Base-by-base conservation (phyloP, 2,329 filamentous ascomycete genomes). In the Ascochyta viciae-villosae region DNA sequence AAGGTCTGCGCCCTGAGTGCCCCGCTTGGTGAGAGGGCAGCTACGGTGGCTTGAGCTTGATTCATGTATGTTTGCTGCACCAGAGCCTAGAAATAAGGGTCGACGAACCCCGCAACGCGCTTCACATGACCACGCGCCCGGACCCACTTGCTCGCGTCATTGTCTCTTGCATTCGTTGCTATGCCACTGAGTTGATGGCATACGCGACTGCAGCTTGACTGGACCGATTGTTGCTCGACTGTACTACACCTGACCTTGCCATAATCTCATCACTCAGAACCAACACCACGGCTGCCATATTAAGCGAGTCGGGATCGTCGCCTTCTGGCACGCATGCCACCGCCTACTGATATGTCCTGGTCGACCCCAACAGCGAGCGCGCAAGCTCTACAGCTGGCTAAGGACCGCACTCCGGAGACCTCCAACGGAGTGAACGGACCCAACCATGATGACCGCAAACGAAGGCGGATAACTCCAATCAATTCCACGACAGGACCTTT, bases 61-160 rank as follows among this genome's bases (percentile, higher is more conserved):
- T 13, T 13, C 12, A 3, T 31, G 29, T 3, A 13, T 13, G 6
- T 15, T 12, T 31, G 29, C 29, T 31, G 5, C 12, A 15, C 13
- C 12, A 29, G 8, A 31, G 12, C 12, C 29, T 13, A 31, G 33
- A n/a, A 35, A 5, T 16, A 16, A 16, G 3, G n/a, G 29, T 22
- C n/a, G 12, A 43, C 8, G n/a, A n/a, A 49, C 45, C 34, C 39
- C 51, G 29, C 49, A 40, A 52, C 41, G 33, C 41, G 41, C 1
- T 34, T 33, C 49, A 52, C 49, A 22, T 42, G 51, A 54, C 9
- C 26, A 12, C 39, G 51, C 45, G 39, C 44, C 15, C 16, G n/a
- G 23, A 8, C 4, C 16, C 9, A 38, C 35, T 4, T 38, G 15
- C 12, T 22, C 9, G n/a, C 6, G 7, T n/a, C 24, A 2, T 16